These are phyloP conservation scores for Scutellaria minor DNA, from an alignment of 257 asterid species.

Conservation along the genomic window DNA sequence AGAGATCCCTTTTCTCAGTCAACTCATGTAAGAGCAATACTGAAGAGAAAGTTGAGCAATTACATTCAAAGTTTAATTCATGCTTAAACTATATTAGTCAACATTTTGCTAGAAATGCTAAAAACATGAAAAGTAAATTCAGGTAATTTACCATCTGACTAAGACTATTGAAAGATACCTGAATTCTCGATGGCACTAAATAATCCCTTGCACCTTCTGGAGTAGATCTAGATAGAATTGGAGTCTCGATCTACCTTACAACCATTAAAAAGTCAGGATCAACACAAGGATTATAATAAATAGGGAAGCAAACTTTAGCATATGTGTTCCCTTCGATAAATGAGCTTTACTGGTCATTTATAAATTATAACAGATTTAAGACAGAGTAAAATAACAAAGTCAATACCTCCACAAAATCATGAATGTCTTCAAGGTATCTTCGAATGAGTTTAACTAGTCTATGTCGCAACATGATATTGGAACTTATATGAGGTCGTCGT, in stretches of 20 bases:
- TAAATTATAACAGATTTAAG: not conserved
- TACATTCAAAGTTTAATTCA: not conserved
- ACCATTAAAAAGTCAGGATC: constrained; percentile 77
- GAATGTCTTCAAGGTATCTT: constrained; percentile 85
- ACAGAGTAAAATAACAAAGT: constrained; percentile 23
- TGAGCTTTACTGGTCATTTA: constrained; percentile 14
- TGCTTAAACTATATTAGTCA: constrained; percentile 6
- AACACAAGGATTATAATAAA: constrained; percentile 44
- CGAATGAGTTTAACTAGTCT: constrained; percentile 88
- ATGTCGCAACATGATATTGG: constrained; percentile 87
- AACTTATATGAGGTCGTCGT: constrained; percentile 78
- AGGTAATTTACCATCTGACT: constrained; percentile 2
- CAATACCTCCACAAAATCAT: constrained; percentile 94
- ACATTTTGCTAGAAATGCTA: constrained; percentile 20
- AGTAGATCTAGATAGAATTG: constrained; percentile 96
- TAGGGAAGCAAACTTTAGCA: constrained; percentile 17
- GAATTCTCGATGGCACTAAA: constrained; percentile 97
- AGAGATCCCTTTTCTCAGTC: constrained; percentile 1
- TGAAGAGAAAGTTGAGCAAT: constrained; percentile 1
- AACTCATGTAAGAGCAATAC: not conserved
- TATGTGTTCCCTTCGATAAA: constrained; percentile 22
- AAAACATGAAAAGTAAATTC: not conserved
- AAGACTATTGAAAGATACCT: constrained; percentile 53
- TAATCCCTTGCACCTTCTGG: constrained; percentile 99
- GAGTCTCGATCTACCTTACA: constrained; percentile 99